These are phyloP conservation scores for Pseudonitzschia multistriata DNA, from an alignment of 108 stramenopile species.

Conservation along the genomic window DNA sequence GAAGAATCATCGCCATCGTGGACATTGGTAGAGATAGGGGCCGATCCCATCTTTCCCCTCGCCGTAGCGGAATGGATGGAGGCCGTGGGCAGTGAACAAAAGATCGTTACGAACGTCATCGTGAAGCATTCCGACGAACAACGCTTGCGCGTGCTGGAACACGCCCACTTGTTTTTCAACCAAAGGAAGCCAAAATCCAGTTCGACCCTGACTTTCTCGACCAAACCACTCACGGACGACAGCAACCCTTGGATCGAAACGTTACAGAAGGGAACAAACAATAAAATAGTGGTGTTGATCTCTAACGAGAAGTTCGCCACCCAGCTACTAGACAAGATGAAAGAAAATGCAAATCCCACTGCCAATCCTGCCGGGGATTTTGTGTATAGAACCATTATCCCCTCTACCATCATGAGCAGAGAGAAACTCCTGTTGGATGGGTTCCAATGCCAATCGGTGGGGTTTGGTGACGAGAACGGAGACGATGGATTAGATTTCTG, in stretches of 20 bases:
- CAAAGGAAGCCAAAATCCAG: background rate
- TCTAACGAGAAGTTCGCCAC: too few species aligned
- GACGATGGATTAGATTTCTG: background rate
- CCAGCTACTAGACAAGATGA: too few species aligned
- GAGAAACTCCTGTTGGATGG: too few species aligned
- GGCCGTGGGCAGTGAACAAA: too few species aligned
- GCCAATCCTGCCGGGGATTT: too few species aligned
- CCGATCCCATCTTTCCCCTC: background rate
- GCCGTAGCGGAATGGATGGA: background rate
- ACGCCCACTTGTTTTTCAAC: slow-evolving; percentile 9
- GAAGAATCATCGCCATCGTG: background rate
- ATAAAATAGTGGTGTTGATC: too few species aligned
- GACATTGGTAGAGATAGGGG: background rate
- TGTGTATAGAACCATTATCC: too few species aligned
- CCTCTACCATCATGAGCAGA: too few species aligned
- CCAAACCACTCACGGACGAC: background rate
- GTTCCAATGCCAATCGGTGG: background rate
- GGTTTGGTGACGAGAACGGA: background rate
- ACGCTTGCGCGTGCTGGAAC: background rate
- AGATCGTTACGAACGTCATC: background rate
- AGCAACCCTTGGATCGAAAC: too few species aligned
- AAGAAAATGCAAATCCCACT: too few species aligned
- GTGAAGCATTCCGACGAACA: background rate
- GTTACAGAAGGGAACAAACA: too few species aligned
- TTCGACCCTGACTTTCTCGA: background rate